A percentile compares a stretch with the other conserved stretches of the same genome.
phyloP scores from a whole-genome alignment of 352 stramenopile genomes.

The Phytophthora idaei region DNA sequence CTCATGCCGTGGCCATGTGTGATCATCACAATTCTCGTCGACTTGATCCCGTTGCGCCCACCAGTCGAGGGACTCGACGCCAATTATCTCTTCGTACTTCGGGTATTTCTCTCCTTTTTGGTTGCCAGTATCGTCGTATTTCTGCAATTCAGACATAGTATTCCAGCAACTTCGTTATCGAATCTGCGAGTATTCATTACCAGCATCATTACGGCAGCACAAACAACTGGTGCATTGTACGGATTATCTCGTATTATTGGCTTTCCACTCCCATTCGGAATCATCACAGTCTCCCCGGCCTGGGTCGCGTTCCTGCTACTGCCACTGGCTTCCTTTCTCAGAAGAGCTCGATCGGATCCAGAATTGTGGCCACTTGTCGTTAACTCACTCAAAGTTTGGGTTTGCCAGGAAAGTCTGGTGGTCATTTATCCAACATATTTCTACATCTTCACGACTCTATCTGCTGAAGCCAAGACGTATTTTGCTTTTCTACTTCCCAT shows the following conservation, averaged over 20 bases:
- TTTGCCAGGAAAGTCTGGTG: constrained; percentile 20
- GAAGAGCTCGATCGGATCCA: constrained; percentile 14
- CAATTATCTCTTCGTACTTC: constrained; percentile 28
- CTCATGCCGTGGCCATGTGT: constrained; percentile 26
- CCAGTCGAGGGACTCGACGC: constrained; percentile 6
- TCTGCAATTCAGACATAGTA: constrained; percentile 24
- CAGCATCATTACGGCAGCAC: constrained; percentile 1
- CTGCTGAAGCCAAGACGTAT: not conserved
- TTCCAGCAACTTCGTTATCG: constrained; percentile 19
- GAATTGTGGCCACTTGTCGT: constrained; percentile 6
- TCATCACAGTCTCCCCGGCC: constrained; percentile 21
- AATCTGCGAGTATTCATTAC: not conserved
- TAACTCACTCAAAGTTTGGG: constrained; percentile 18
- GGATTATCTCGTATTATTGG: constrained; percentile 26
- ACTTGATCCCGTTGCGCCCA: constrained; percentile 27
- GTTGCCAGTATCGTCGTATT: constrained; percentile 23
- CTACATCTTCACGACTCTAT: constrained; percentile 27
- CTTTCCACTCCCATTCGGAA: constrained; percentile 40
- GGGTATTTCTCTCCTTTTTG: constrained; percentile 21
- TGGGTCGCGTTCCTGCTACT: constrained; percentile 15
- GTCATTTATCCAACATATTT: constrained; percentile 40
- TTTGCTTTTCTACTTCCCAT: not conserved
- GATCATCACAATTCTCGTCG: constrained; percentile 21
- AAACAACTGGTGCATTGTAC: constrained; percentile 3
- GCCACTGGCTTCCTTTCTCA: not conserved